A percentile compares a stretch with the other conserved stretches of the same genome.
These are phyloP conservation scores for Podaxis rugospora DNA, from an alignment of 768 basidiomycete genomes.

Conservation along the genomic window DNA sequence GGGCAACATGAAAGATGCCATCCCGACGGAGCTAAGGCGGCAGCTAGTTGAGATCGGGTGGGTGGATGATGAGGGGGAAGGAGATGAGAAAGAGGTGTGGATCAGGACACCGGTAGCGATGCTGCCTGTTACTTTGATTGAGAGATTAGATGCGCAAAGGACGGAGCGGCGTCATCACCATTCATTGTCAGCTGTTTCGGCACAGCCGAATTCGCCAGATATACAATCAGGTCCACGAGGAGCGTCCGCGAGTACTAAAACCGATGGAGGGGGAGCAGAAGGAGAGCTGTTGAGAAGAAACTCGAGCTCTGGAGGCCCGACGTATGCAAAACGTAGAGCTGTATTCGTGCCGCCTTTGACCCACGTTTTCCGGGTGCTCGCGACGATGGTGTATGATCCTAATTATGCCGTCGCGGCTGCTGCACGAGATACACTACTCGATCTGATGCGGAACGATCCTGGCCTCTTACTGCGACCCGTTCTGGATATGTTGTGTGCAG, in stretches of 20 bases:
- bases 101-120: slow-evolving; percentile 64
- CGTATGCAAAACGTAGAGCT: slow-evolving; percentile 52
- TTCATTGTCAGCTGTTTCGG: slow-evolving; percentile 11
- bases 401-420: slow-evolving; percentile 51
- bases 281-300: slow-evolving; percentile 50
- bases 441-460: slow-evolving; percentile 74
- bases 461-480: slow-evolving; percentile 58
- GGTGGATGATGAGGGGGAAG: slow-evolving; percentile 48
- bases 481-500: slow-evolving; percentile 50
- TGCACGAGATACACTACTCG: slow-evolving; percentile 53
- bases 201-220: slow-evolving; percentile 27
- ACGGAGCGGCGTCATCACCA: slow-evolving; percentile 13
- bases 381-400: slow-evolving; percentile 46
- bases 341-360: slow-evolving; percentile 64
- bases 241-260: neutral
- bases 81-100: slow-evolving; percentile 55
- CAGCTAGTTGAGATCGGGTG: slow-evolving; percentile 74
- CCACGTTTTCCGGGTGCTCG: slow-evolving; percentile 49
- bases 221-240: neutral
- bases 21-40: slow-evolving; percentile 62
- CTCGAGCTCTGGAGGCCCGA: slow-evolving; percentile 46
- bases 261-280: slow-evolving; percentile 9
- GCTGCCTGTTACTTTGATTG: slow-evolving; percentile 52
- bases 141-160: slow-evolving; percentile 37
- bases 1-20: slow-evolving; percentile 30